Evolutionary conservation across 2,329 filamentous ascomycete species (phyloP), one percentile per base, ranked within the genome.

Genomic region (Fusarium oligoseptatum): DNA sequence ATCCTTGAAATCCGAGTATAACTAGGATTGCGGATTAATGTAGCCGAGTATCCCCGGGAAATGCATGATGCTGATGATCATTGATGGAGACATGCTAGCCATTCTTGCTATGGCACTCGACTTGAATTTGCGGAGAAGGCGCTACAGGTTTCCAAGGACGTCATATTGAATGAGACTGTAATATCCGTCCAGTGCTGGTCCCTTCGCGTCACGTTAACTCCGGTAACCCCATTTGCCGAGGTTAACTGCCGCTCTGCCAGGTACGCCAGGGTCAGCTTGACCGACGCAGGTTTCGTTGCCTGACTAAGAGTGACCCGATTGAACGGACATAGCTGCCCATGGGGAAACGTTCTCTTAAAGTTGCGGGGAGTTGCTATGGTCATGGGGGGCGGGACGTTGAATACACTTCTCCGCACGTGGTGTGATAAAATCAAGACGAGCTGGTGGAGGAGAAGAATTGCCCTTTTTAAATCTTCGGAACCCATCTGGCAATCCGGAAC

Each of bases 401-500:
- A 34, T 34, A 15, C 8, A 17, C 17, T 61, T 60, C 57, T 43
- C 57, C 57, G 37, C 22, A 41, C 39, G 45, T 61, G 60, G 39
- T 48, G 15, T 34, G 60, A 61, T 36, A 37, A 11, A 15, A 61
- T 27, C 60, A 61, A 14, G 60, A 27, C 27, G 27, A 61, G 27
- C 27, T 61, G 24, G 20, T 48, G 17, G 58, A 48, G 39, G 17
- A 45, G 14, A 43, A 32, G 22, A n/a, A 32, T 4, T 22, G 37
- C 7, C 36, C 1, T 29, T 41, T 29, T 41, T 20, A 4, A 61
- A 9, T 64, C 14, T n/a, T 32, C 50, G 62, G 50, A 43, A 57
- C 62, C 24, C 22, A 57, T 56, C 24, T 20, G 62, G 62, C 62
- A 64, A 57, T 34, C 20, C 62, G 62, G 62, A 64, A 64, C 62